phyloP scores from a whole-genome alignment of 179 eudicot species.

The Camellia oleifera region DNA sequence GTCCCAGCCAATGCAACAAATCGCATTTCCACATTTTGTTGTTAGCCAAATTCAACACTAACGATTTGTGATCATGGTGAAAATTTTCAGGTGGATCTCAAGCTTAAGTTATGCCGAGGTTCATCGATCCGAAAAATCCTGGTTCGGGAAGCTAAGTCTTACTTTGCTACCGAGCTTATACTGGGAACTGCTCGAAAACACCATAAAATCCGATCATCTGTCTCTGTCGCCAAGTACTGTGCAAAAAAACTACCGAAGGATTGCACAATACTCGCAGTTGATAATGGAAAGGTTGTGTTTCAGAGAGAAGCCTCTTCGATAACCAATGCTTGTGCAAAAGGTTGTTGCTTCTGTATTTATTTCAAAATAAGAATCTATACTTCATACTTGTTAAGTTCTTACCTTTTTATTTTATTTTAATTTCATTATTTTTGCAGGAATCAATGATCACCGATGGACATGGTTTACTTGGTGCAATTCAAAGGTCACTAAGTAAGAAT shows the following conservation, averaged over 20 bases:
- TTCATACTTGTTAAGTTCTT: neutral
- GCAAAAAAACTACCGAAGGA: slow-evolving; percentile 63
- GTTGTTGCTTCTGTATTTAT: slow-evolving; percentile 21
- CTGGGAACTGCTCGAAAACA: slow-evolving; percentile 63
- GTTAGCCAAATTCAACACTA: neutral
- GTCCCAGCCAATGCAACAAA: slow-evolving; percentile 1
- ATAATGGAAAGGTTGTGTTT: slow-evolving; percentile 75
- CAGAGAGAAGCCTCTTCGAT: slow-evolving; percentile 30
- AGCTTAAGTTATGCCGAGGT: slow-evolving; percentile 88
- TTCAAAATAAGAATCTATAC: neutral
- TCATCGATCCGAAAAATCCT: slow-evolving; percentile 69
- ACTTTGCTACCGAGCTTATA: slow-evolving; percentile 52
- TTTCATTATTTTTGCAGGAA: slow-evolving; percentile 38
- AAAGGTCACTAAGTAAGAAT: slow-evolving; percentile 46
- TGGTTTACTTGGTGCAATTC: slow-evolving; percentile 48
- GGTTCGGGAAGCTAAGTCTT: slow-evolving; percentile 66
- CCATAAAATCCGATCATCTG: slow-evolving; percentile 60
- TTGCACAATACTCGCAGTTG: slow-evolving; percentile 71
- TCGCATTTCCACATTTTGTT: neutral
- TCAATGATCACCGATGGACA: slow-evolving; percentile 33
- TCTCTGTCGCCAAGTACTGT: slow-evolving; percentile 81
- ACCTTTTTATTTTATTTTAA: neutral
- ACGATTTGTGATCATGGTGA: slow-evolving; percentile 5
- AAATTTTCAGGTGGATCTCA: slow-evolving; percentile 77
- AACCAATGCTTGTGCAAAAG: slow-evolving; percentile 25